Evolutionary conservation across 2,329 filamentous ascomycete genomes (phyloP), one percentile per base, ranked within the genome.

Genomic region (Pseudocercospora fijiensis): DNA sequence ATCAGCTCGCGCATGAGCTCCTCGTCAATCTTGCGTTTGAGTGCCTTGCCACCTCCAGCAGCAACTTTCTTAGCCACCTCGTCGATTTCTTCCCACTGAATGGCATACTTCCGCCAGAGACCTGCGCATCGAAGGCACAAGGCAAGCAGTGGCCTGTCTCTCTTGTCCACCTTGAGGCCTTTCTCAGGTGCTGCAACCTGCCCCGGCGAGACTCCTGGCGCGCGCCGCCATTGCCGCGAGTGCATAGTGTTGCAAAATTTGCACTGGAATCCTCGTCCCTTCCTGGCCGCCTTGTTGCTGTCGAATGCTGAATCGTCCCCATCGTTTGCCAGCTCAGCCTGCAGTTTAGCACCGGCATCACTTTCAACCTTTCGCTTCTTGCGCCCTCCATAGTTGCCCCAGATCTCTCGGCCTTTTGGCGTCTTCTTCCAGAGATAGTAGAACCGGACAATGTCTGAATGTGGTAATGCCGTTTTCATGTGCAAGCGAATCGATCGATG

Each of bases 401-500:
- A 97, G 22, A 99, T 88, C 71, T 95, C 88, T 74, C 86, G 88
- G 45, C 95, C 95, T 63, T 89, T 88, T 1, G 89, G 85, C 0
- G 92, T 92, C 78, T 98, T 98, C 80, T 99, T 99, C 95, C 95
- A 99, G 69, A 91, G 91, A 76, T 99, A 99, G 78, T 98, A 99
- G 75, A 90, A 96, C 3, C 95, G 90, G 26, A 96, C 92, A 66
- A 97, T 89, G 63, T 91, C 86, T 57, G 89, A 88, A 66, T 92
- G 88, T 45, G 86, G 87, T 70, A 95, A 86, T 24, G 52, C 69
- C 0, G 89, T 91, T 77, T 92, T 93, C 72, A 97, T 91, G 76
- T 96, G 90, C 70, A 90, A 88, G 68, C 88, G 92, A 64, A 98
- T 89, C 53, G 85, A 85, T 69, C 91, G 86, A 71, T 96, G 87